Base-by-base conservation (phyloP, 2,329 filamentous ascomycete genomes). In the Trichocomaceae sp. region DNA sequence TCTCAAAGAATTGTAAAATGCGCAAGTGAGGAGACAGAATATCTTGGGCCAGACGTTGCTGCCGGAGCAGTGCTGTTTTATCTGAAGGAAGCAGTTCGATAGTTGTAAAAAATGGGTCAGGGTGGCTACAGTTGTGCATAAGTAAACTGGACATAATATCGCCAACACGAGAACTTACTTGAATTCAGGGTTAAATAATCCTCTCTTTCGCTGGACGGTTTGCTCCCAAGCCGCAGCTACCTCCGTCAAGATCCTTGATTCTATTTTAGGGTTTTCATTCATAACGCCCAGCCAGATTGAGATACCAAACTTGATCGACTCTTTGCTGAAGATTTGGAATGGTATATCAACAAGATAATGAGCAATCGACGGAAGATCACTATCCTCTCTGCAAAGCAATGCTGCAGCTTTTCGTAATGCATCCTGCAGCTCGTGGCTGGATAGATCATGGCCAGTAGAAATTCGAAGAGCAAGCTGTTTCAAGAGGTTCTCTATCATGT, bases 221-320 rank as follows among this genome's bases (percentile, higher is more conserved):
- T 81, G 78, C 70, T 97, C 92, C 89, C 92, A 99, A 59, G 92
- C 88, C 66, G 93, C 87, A 9, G 87, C 86, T 63, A 97, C 88
- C 67, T 95, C 90, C 51, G 84, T 85, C 31, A 99, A 74, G 54
- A 99, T 83, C 58, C 90, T 85, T 8, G 92, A 82, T 69, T 96
- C 90, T 71, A 96, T 85, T 54, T 83, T 82, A 2, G 91, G 88
- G 64, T 96, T 97, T 69, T 99, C 93, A 64, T 97, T 93, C 65
- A 97, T 95, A 13, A 97, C 88, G 23, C 93, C 93, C 58, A 96
- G 83, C 93, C 93, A 99, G 6, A 99, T 77, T 3, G 93, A 96
- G 35, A 96, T 87, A 5, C 93, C 95, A 50, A 97, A 83, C 67
- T 96, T 95, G 68, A 99, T 93, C 1, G 91, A 93, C 65, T 95